Conservation (phyloP, 768 basidiomycete species). For the Dioszegia crocea region DNA sequence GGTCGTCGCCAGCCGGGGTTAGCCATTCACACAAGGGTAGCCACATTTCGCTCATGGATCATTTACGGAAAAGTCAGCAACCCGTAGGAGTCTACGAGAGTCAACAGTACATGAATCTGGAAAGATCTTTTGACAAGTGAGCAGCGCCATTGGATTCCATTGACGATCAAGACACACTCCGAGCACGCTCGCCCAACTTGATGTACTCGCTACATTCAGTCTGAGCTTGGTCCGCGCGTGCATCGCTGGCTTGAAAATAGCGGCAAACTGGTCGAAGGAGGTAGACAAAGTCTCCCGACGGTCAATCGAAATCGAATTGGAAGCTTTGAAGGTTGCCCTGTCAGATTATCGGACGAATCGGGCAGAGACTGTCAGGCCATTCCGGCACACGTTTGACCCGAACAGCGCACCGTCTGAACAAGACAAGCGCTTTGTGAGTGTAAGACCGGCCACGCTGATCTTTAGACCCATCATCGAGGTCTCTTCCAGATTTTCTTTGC, state of each 20-base stretch:
- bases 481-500: slow-evolving; percentile 45
- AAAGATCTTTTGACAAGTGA: slow-evolving; percentile 32
- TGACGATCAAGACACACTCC: slow-evolving; percentile 32
- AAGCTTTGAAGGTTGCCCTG: slow-evolving; percentile 25
- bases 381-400: slow-evolving; percentile 41
- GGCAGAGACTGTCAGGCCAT: slow-evolving; percentile 35
- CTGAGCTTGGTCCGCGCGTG: slow-evolving; percentile 29
- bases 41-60: slow-evolving; percentile 40
- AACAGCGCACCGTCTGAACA: slow-evolving; percentile 21
- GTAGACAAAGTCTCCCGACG: slow-evolving; percentile 10
- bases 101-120: slow-evolving; percentile 45
- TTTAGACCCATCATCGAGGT: slow-evolving; percentile 30
- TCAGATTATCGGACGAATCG: slow-evolving; percentile 22
- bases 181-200: slow-evolving; percentile 36
- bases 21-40: slow-evolving; percentile 18
- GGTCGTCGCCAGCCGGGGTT: slow-evolving; percentile 18
- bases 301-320: slow-evolving; percentile 8
- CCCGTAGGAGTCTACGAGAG: slow-evolving; percentile 47
- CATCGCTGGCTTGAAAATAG: slow-evolving; percentile 14
- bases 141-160: not conserved
- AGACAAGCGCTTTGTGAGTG: slow-evolving; percentile 14
- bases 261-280: slow-evolving; percentile 29
- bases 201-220: slow-evolving; percentile 28
- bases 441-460: not conserved
- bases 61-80: slow-evolving; percentile 35